These are phyloP conservation scores for Fusarium foetens DNA, from an alignment of 2,329 filamentous ascomycete genomes.

Conservation along the genomic window DNA sequence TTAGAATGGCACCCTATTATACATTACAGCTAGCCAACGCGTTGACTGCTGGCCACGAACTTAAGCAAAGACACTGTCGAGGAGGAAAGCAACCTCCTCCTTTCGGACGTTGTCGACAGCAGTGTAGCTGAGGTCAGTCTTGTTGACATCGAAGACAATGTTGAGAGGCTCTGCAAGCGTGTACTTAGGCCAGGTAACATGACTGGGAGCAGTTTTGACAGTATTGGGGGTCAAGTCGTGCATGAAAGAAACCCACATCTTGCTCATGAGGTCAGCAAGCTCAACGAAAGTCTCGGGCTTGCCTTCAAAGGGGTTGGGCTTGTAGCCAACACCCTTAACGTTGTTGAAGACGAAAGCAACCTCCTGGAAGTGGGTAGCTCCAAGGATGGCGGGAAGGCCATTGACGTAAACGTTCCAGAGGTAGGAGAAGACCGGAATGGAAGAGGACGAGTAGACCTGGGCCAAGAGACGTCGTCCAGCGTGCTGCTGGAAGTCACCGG, in stretches of 20 bases:
- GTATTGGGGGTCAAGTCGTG: conserved; percentile 19
- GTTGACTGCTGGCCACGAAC: neutral
- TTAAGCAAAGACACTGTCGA: conserved; percentile 36
- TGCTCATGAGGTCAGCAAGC: conserved; percentile 60
- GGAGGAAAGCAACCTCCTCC: conserved; percentile 53
- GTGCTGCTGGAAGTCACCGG: conserved; percentile 67
- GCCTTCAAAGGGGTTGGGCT: conserved; percentile 51
- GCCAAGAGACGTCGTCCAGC: conserved; percentile 64
- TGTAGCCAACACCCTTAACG: conserved; percentile 54
- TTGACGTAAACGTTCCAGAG: conserved; percentile 61
- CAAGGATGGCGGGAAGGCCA: conserved; percentile 55
- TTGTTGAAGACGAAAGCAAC: conserved; percentile 52
- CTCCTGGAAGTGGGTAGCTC: conserved; percentile 43
- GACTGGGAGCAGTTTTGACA: neutral
- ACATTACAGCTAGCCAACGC: neutral
- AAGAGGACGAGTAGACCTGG: conserved; percentile 60
- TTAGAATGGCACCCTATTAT: neutral
- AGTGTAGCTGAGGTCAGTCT: conserved; percentile 51
- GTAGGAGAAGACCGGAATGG: conserved; percentile 60
- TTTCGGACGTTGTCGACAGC: conserved; percentile 58
- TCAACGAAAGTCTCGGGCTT: conserved; percentile 50
- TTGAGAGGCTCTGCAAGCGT: conserved; percentile 53
- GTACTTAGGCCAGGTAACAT: conserved; percentile 56
- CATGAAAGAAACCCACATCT: conserved; percentile 62
- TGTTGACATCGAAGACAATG: conserved; percentile 62